phyloP scores from a whole-genome alignment of 1,139 yeast species.

The Diutina mesorugosa region DNA sequence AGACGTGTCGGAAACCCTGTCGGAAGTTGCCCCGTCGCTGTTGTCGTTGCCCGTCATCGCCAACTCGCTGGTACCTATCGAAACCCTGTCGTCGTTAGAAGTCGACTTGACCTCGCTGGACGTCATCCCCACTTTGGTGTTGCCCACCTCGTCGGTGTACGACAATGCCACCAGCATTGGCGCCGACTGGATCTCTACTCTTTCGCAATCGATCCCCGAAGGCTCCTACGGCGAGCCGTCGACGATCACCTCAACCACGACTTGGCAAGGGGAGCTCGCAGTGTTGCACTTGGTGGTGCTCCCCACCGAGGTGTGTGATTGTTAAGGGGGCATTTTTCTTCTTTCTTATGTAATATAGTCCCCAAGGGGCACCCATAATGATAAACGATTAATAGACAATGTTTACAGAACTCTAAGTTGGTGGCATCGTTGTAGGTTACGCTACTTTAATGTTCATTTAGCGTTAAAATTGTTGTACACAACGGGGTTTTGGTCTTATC shows the following conservation, averaged over 20 bases:
- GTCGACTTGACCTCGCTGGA: neutral
- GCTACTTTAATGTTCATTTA: too few relatives aligned
- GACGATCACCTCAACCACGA: neutral
- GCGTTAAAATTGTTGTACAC: too few relatives aligned
- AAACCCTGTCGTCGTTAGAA: neutral
- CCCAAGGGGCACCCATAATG: neutral
- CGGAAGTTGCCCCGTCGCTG: neutral
- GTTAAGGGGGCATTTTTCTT: neutral
- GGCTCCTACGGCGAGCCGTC: neutral
- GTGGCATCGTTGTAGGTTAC: too few relatives aligned
- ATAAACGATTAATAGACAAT: neutral
- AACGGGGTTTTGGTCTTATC: too few relatives aligned
- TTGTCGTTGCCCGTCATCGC: neutral
- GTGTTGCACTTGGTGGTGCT: slow-evolving; percentile 2
- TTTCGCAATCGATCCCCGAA: neutral
- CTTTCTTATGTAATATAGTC: neutral
- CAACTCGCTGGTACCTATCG: neutral
- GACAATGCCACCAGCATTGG: neutral
- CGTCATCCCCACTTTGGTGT: neutral
- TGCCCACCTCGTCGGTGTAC: neutral
- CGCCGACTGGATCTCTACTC: neutral
- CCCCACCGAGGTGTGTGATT: neutral
- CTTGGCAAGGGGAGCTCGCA: neutral
- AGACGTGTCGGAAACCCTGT: neutral
- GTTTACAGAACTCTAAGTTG: too few relatives aligned